phyloP scores from a whole-genome alignment of 208 protist species.

The Wallacemonas collosoma region DNA sequence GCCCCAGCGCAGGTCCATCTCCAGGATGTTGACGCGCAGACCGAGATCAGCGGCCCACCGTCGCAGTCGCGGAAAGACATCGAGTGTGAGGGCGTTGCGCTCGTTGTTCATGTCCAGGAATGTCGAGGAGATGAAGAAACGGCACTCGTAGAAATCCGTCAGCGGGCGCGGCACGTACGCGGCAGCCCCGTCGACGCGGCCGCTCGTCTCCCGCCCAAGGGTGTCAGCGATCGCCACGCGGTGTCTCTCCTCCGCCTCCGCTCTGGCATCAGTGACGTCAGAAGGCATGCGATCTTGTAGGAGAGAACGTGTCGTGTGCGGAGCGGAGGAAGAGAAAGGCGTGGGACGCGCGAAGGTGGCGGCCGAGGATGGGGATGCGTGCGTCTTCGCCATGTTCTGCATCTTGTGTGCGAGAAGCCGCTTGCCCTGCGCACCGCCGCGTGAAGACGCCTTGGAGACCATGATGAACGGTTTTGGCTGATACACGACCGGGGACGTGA shows the following conservation, averaged over 20 bases:
- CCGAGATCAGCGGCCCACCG: constrained; percentile 64
- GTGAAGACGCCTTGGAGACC: constrained; percentile 14
- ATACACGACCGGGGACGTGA: constrained; percentile 4
- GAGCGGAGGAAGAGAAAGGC: too few species aligned
- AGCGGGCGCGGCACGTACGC: constrained; percentile 13
- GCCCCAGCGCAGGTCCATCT: constrained; percentile 96
- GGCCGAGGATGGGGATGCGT: background rate
- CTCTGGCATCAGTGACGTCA: too few species aligned
- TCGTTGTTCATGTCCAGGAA: constrained; percentile 98
- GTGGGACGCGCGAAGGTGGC: background rate
- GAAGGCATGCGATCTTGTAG: too few species aligned
- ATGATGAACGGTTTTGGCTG: constrained; percentile 14
- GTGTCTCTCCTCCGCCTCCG: too few species aligned
- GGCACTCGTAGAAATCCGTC: constrained; percentile 59
- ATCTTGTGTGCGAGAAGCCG: constrained; percentile 8
- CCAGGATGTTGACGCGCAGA: constrained; percentile 76
- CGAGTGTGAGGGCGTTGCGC: constrained; percentile 89
- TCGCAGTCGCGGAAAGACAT: constrained; percentile 93
- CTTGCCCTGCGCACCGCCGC: constrained; percentile 5
- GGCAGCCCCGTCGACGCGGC: background rate
- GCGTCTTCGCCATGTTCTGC: background rate
- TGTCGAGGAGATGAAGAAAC: constrained; percentile 96
- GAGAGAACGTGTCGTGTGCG: too few species aligned
- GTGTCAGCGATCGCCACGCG: too few species aligned
- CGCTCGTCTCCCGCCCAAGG: too few species aligned